Base-by-base conservation (phyloP, 768 basidiomycete species). In the Suillus brevipes region DNA sequence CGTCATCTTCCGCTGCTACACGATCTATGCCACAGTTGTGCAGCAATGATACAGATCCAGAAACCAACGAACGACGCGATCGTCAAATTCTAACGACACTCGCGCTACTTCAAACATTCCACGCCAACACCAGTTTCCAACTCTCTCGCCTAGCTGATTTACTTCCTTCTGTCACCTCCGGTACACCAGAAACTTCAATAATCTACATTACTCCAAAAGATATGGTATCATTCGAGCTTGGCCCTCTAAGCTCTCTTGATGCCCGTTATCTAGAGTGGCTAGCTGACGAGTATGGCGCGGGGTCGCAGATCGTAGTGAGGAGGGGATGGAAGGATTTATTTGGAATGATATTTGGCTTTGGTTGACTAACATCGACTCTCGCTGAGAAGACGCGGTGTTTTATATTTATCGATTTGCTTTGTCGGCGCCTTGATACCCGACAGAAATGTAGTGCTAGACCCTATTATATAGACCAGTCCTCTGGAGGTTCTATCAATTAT, bases 221-320 rank as follows among this genome's bases (percentile, higher is more conserved):
- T 65, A 78, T 94, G 9, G 62, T 86, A 13, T 79, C 85, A 16
- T 87, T 94, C 56, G 90, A 90, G 72, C 82, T 94, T 0, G 89
- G 91, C 1, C 88, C 91, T 8, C 76, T 92, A 64, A 94, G 92
- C 70, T 77, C 80, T 6, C 71, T 88, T 56, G 92, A 94, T 66
- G 87, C 83, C n/a, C 81, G 79, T 50, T 94, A 93, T 72, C 77
- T 93, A 40, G 90, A 92, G 72, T 94, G 91, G 90, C 78, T 95
- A 20, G 85, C 81, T 1, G 82, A 82, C 60, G 89, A 91, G 74
- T 90, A 90, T 65, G 86, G 82, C 4, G 80, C 80, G 2, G 82
- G 83, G 0, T 66, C 68, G 9, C 71, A 69, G 60, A 74, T 83
- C 37, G 72, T 77, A 36, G 81, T 84, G 47, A 78, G 74, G 65